These are phyloP conservation scores for Cantharellus anzutake DNA, from an alignment of 768 basidiomycete genomes.

Conservation along the genomic window DNA sequence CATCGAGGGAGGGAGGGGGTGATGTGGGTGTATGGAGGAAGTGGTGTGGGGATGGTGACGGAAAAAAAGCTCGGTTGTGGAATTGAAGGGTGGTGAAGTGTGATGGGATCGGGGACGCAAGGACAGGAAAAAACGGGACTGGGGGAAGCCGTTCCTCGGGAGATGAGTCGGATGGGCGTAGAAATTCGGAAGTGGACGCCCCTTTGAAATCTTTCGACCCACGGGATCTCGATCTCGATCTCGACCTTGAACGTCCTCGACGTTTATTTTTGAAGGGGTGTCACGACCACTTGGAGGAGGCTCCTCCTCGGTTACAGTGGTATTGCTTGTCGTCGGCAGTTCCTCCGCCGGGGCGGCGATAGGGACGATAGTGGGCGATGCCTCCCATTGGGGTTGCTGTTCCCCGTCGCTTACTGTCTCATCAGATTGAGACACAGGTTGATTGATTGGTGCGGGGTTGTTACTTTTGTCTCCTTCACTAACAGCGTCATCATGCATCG, in stretches of 20 bases:
- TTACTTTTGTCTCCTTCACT: constrained; percentile 58
- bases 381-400: neutral
- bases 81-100: neutral
- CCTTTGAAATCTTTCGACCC: neutral
- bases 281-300: neutral
- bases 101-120: neutral
- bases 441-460: neutral
- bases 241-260: neutral
- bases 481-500: constrained; percentile 23
- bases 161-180: neutral
- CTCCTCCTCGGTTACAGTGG: neutral
- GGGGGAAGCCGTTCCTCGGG: neutral
- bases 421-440: neutral
- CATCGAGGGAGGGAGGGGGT: constrained; percentile 28
- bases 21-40: constrained; percentile 3
- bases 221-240: neutral
- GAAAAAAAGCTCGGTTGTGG: neutral
- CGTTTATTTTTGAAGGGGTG: neutral
- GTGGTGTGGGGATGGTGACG: constrained; percentile 1
- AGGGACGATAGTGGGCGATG: neutral
- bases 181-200: neutral
- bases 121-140: neutral
- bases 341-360: neutral
- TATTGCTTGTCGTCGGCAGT: too few relatives aligned
- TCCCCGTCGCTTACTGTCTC: neutral